Conservation (phyloP, 1,284 basidiomycete species). For the Irpex sp. region DNA sequence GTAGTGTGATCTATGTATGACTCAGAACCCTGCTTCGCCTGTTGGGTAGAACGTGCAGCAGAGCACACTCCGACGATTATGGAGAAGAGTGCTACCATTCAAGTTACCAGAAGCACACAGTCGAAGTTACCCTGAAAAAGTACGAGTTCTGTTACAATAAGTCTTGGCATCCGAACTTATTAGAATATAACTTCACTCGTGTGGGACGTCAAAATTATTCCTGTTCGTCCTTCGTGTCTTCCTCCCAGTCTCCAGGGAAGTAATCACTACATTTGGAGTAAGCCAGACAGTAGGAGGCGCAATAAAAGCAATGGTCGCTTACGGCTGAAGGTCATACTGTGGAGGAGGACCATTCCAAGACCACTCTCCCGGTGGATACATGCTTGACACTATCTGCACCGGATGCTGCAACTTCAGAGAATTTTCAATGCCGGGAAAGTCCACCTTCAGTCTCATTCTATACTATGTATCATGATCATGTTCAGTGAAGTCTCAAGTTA, state of each 20-base stretch:
- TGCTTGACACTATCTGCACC: conserved; percentile 2
- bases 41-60: too few relatives aligned
- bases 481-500: not conserved
- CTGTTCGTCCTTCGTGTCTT: not conserved
- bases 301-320: not conserved
- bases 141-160: too few relatives aligned
- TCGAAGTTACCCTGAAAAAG: too few relatives aligned
- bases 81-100: too few relatives aligned
- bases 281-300: not conserved
- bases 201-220: not conserved
- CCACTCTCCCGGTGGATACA: not conserved
- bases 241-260: not conserved
- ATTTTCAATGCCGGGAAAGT: conserved; percentile 14
- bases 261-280: not conserved
- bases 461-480: not conserved
- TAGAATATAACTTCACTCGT: too few relatives aligned
- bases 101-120: too few relatives aligned
- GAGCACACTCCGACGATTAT: too few relatives aligned
- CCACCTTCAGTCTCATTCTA: conserved; percentile 1
- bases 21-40: too few relatives aligned
- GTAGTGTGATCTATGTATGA: too few relatives aligned
- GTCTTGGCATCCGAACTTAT: too few relatives aligned
- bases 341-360: conserved; percentile 9
- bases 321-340: conserved; percentile 5
- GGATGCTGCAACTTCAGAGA: conserved; percentile 2